phyloP scores from a whole-genome alignment of 768 basidiomycete genomes.

The Russula sp. region DNA sequence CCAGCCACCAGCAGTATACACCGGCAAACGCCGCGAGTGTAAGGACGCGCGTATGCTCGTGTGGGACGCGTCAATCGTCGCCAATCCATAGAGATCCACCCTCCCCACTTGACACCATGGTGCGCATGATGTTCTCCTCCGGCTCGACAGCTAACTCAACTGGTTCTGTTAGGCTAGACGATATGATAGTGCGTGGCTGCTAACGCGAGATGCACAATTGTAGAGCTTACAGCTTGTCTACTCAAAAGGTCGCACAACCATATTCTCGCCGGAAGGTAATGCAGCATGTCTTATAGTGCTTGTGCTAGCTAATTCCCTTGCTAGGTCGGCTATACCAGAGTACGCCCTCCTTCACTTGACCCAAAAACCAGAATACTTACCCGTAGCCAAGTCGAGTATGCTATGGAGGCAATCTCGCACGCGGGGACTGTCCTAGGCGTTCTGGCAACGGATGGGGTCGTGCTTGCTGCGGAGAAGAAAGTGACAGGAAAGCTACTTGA shows the following conservation, averaged over 20 bases:
- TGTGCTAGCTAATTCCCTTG: slow-evolving; percentile 15
- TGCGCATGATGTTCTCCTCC: not conserved
- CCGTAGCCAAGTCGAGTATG: slow-evolving; percentile 79
- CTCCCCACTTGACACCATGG: slow-evolving; percentile 5
- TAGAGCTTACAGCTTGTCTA: slow-evolving; percentile 17
- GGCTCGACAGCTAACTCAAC: not conserved
- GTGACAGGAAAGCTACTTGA: slow-evolving; percentile 97
- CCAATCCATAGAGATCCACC: too few relatives aligned
- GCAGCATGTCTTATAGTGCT: slow-evolving; percentile 18
- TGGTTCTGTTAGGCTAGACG: slow-evolving; percentile 63
- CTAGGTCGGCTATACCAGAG: slow-evolving; percentile 97
- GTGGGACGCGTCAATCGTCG: slow-evolving; percentile 6
- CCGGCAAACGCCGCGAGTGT: not conserved
- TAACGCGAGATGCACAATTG: not conserved
- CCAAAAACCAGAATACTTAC: slow-evolving; percentile 9
- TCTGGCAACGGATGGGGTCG: slow-evolving; percentile 83
- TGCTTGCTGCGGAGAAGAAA: slow-evolving; percentile 93
- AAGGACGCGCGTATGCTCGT: slow-evolving; percentile 6
- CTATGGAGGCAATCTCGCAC: slow-evolving; percentile 98
- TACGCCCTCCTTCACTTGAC: slow-evolving; percentile 33
- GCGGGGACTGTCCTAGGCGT: slow-evolving; percentile 92
- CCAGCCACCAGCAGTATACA: too few relatives aligned
- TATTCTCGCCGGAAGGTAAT: slow-evolving; percentile 96
- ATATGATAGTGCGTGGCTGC: slow-evolving; percentile 77
- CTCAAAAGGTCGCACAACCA: slow-evolving; percentile 80